These are phyloP conservation scores for Euphorbia peplus DNA, from an alignment of 345 rosid genomes.

Conservation along the genomic window DNA sequence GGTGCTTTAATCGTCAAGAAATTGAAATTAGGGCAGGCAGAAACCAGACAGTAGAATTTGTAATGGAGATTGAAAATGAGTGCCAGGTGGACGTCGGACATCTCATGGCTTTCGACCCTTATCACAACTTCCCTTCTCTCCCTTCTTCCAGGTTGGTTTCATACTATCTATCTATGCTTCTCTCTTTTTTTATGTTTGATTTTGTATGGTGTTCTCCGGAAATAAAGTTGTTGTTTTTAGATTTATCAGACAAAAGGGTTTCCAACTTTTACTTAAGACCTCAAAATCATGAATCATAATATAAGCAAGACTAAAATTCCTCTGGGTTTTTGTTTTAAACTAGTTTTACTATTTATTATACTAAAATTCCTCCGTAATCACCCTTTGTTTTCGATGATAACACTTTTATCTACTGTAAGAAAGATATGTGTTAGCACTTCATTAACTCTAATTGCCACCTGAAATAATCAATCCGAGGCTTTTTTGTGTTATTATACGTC, in stretches of 20 bases:
- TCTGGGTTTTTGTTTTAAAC: neutral
- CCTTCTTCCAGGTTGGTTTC: slow-evolving; percentile 56
- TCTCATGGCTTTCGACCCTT: slow-evolving; percentile 61
- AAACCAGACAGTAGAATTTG: neutral
- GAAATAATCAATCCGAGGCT: neutral
- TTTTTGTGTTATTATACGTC: too few relatives aligned
- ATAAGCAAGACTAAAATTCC: neutral
- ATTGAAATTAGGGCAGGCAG: too few relatives aligned
- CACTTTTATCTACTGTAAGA: too few relatives aligned
- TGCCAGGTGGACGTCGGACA: slow-evolving; percentile 64
- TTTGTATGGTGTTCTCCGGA: too few relatives aligned
- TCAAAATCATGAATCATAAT: too few relatives aligned
- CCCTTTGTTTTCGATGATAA: too few relatives aligned
- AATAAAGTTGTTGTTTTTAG: too few relatives aligned
- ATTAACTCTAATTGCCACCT: neutral
- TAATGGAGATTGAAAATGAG: slow-evolving; percentile 8
- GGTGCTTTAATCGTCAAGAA: too few relatives aligned
- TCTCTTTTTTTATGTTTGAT: neutral
- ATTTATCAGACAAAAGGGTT: too few relatives aligned
- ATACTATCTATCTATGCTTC: neutral
- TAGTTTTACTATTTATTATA: neutral
- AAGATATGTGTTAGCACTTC: neutral
- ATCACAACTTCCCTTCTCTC: slow-evolving; percentile 41
- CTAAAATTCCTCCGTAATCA: too few relatives aligned
- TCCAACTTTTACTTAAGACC: too few relatives aligned